Base-by-base conservation (phyloP, 306 rosid species). In the Prunus padus region DNA sequence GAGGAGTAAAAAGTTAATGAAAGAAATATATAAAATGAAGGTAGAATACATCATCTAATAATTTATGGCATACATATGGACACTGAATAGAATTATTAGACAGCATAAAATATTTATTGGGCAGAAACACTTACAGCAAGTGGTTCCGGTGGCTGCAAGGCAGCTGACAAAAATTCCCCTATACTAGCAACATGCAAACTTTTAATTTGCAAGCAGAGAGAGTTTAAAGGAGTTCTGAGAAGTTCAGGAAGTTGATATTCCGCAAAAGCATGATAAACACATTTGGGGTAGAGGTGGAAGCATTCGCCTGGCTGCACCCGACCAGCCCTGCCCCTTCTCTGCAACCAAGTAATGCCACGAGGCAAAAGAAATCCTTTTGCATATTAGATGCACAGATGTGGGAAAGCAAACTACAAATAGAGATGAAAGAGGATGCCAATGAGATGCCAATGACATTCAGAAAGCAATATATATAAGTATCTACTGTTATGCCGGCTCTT, bases 281-380 rank as follows among this genome's bases (percentile, higher is more conserved):
- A 92, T 79, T 55, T 87, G 49, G 97, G 96, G 79, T 95, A 95
- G 72, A 95, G 97, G 88, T 92, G 98, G 86, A 86, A 95, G 82
- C 97, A 89, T 85, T 92, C 93, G 20, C 97, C 98, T 63, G 97
- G 97, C 85, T 87, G 98, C 82, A 95, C 98, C 70, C 97, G 98
- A 54, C 98, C 98, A 60, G 98, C 98, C 87, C 97, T 88, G 54
- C 98, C 98, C 80, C 87, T 88, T 89, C 98, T 92, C 96, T 95
- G 98, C 73, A 85, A 79, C 80, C 82, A 82, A 77, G 23, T 61
- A 85, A 80, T 51, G 20, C 82, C 74, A 56, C 30, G 25, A 30
- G 64, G 59, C 50, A 60, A 16, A 67, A 75, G 59, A 64, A 18
- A 50, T 47, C 54, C 75, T 75, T 33, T 78, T 78, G 66, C 76